Evolutionary conservation across 208 protist species (phyloP).

Genomic region (Crithidia expoeki): DNA sequence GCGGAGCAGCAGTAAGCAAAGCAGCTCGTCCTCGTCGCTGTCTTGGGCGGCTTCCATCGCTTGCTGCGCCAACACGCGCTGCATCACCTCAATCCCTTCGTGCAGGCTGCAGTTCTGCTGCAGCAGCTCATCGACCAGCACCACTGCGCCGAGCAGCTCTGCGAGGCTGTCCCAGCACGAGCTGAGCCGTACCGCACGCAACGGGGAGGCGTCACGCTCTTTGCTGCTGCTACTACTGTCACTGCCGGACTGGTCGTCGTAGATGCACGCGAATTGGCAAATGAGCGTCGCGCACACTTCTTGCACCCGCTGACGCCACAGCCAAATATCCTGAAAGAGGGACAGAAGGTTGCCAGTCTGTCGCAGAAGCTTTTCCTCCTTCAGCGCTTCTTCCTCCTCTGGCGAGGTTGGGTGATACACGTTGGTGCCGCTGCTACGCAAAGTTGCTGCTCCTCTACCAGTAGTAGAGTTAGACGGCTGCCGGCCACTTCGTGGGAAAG

Average conservation of each 20-base stretch:
- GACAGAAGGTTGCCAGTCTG: constrained; percentile 61
- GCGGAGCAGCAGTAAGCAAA: constrained; percentile 20
- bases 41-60: constrained; percentile 8
- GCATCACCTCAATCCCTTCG: constrained; percentile 48
- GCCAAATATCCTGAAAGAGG: constrained; percentile 81
- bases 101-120: constrained; percentile 61
- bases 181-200: constrained; percentile 60
- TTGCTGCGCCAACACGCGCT: constrained; percentile 30
- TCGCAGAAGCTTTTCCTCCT: constrained; percentile 77
- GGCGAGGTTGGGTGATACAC: background rate
- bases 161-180: constrained; percentile 70
- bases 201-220: background rate
- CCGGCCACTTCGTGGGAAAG: background rate
- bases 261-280: constrained; percentile 80
- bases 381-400: constrained; percentile 18
- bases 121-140: constrained; percentile 86
- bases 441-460: background rate
- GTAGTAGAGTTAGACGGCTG: background rate
- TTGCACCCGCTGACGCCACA: constrained; percentile 71
- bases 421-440: background rate
- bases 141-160: constrained; percentile 72
- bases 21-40: constrained; percentile 23
- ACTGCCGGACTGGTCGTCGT: constrained; percentile 16
- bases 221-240: background rate
- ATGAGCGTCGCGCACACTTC: constrained; percentile 70